A percentile compares a stretch with the other conserved stretches of the same genome.
Evolutionary conservation across 73 alveolate species (phyloP).

Genomic region (Breviolum minutum): DNA sequence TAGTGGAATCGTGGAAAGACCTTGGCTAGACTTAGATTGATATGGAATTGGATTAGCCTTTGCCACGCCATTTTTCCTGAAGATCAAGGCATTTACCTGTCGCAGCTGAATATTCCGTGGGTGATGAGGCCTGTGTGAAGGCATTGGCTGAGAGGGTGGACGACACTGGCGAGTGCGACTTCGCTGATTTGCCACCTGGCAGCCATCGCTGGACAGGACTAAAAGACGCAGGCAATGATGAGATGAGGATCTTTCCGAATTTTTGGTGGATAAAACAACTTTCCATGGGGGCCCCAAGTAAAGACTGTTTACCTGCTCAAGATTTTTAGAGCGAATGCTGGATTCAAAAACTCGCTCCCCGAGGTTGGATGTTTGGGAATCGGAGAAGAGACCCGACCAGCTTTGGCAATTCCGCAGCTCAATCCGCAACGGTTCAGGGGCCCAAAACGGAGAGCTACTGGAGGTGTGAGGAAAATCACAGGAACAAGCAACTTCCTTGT

Average conservation of each 20-base stretch:
- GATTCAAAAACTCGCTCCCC: too few species aligned
- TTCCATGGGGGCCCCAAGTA: too few species aligned
- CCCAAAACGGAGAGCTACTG: neutral
- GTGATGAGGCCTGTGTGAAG: constrained; percentile 53
- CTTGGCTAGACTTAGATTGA: neutral
- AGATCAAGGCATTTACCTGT: neutral
- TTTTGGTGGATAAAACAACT: neutral
- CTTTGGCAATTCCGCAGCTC: constrained; percentile 85
- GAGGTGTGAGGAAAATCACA: neutral
- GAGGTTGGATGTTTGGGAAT: constrained; percentile 88
- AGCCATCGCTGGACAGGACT: neutral
- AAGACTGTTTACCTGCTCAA: too few species aligned
- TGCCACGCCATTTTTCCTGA: neutral
- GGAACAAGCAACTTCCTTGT: neutral
- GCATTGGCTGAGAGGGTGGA: constrained; percentile 83
- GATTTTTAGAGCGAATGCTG: too few species aligned
- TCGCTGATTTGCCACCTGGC: constrained; percentile 48
- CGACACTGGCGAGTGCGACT: constrained; percentile 82
- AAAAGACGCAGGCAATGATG: too few species aligned
- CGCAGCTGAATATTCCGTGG: too few species aligned
- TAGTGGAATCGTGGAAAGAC: neutral
- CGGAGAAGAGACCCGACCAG: constrained; percentile 70
- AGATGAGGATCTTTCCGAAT: neutral
- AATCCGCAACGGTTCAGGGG: constrained; percentile 9
- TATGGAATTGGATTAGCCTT: neutral